phyloP scores from a whole-genome alignment of 495 filamentous ascomycete genomes.

The Penicillium ochrochloron region DNA sequence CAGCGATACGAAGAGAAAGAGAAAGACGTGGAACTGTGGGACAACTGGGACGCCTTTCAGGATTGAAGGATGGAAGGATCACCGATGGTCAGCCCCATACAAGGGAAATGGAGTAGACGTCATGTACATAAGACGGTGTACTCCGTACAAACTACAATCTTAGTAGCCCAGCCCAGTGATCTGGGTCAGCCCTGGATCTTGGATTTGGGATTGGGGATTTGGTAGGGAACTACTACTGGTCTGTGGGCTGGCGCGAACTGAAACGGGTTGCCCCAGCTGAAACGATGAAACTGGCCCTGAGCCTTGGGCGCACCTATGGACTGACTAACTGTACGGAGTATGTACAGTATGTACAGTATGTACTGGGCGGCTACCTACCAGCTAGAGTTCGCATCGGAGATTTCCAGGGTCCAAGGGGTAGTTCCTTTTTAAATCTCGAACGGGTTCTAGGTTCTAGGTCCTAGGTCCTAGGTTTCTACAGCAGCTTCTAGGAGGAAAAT shows the following conservation, averaged over 20 bases:
- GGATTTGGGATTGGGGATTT: background rate
- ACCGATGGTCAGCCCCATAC: background rate
- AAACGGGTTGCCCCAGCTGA: slow-evolving; percentile 21
- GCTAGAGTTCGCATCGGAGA: background rate
- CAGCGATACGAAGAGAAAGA: background rate
- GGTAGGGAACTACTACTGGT: background rate
- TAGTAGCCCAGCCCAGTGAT: no score
- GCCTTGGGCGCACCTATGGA: no score
- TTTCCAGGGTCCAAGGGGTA: slow-evolving; percentile 6
- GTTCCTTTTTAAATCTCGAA: slow-evolving; percentile 12
- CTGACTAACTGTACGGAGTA: no score
- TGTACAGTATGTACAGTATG: no score
- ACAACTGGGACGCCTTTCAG: background rate
- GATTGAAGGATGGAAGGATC: background rate
- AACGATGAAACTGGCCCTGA: slow-evolving; percentile 22
- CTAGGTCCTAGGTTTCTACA: no score
- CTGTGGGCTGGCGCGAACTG: slow-evolving; percentile 20
- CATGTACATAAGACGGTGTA: slow-evolving; percentile 1
- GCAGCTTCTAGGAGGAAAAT: no score
- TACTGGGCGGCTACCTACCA: background rate
- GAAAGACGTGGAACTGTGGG: no score
- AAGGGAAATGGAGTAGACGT: background rate
- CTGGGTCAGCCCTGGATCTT: background rate
- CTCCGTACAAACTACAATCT: background rate
- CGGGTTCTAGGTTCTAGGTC: background rate